A percentile compares a stretch with the other conserved stretches of the same genome.
These are phyloP conservation scores for Desmodesmus armatus DNA, from an alignment of 139 green algal species.

Conservation along the genomic window DNA sequence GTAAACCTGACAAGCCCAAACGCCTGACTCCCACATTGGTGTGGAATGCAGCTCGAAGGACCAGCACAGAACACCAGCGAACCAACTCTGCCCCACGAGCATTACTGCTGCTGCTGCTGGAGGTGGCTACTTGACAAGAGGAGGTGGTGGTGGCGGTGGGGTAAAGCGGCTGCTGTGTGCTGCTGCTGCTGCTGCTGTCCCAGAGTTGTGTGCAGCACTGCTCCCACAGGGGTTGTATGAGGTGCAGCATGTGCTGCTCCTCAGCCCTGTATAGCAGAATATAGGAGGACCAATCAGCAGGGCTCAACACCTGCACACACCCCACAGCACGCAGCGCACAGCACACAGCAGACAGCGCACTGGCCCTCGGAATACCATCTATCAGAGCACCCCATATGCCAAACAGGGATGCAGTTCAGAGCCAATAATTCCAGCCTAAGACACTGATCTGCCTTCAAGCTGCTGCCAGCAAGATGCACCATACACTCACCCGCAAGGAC, in stretches of 20 bases:
- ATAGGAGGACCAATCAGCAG: slow-evolving; percentile 25
- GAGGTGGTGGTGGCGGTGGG: not conserved
- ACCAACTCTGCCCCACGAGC: not conserved
- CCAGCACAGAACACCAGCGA: not conserved
- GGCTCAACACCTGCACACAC: slow-evolving; percentile 7
- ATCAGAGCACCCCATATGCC: not conserved
- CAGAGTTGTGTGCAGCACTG: slow-evolving; percentile 20
- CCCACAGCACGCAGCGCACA: too few relatives aligned
- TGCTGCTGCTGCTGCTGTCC: not conserved
- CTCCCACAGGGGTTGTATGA: slow-evolving; percentile 32
- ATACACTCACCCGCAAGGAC: too few relatives aligned
- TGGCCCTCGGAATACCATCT: not conserved
- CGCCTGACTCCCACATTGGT: slow-evolving; percentile 1
- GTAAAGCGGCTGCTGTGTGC: not conserved
- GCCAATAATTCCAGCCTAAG: not conserved
- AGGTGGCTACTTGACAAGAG: too few relatives aligned
- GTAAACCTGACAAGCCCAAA: not conserved
- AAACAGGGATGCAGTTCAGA: not conserved
- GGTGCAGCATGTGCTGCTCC: slow-evolving; percentile 40
- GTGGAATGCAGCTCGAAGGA: slow-evolving; percentile 6
- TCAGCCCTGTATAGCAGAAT: not conserved
- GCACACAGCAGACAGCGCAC: not conserved
- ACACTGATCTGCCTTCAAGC: not conserved
- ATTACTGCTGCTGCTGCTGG: slow-evolving; percentile 9
- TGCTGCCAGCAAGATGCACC: too few relatives aligned